Conservation (phyloP, 75 land plant genomes). For the Larix kaempferi region DNA sequence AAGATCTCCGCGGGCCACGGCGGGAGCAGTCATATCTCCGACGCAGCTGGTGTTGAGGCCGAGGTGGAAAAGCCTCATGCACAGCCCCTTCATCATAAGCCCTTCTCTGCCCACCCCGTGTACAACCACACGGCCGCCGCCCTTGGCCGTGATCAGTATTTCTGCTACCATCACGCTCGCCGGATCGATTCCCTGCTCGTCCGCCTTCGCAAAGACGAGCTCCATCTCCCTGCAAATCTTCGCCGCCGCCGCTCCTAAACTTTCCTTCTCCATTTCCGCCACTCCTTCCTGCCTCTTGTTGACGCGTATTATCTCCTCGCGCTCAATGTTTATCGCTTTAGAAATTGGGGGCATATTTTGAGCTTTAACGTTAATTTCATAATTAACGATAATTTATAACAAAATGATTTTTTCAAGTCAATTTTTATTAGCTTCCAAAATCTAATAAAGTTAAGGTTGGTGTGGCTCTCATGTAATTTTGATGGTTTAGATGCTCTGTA, state of each 20-base stretch:
- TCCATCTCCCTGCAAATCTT: conserved; percentile 51
- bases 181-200: conserved; percentile 19
- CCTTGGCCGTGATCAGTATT: conserved; percentile 19
- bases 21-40: conserved; percentile 78
- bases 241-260: conserved; percentile 14
- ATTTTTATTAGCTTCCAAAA: no score
- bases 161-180: conserved; percentile 28
- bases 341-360: no score
- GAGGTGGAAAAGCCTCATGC: conserved; percentile 90
- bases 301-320: no score
- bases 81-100: conserved; percentile 79
- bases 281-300: no score
- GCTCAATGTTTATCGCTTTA: no score
- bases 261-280: no score
- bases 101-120: conserved; percentile 93
- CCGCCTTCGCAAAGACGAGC: conserved; percentile 29
- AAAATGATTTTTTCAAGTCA: no score
- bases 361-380: no score
- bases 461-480: no score
- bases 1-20: conserved; percentile 55
- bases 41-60: conserved; percentile 70
- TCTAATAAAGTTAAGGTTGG: no score
- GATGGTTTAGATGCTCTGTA: no score
- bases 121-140: conserved; percentile 40
- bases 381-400: no score